phyloP scores from a whole-genome alignment of 768 basidiomycete species.

The Boletus rubescentipes region DNA sequence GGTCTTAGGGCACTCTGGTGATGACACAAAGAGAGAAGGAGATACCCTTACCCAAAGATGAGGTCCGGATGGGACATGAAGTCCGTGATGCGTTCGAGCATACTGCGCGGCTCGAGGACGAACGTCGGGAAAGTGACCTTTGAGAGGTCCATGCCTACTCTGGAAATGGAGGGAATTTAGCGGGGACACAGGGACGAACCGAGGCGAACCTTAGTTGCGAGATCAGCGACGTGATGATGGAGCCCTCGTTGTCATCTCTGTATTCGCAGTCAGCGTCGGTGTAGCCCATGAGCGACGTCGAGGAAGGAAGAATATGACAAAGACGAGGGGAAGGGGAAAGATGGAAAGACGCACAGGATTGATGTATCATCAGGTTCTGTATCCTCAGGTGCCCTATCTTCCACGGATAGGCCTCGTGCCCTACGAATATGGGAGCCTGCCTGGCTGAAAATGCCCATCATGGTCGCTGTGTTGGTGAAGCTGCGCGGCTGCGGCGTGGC shows the following conservation, averaged over 20 bases:
- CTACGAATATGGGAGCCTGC: conserved; percentile 62
- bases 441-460: conserved; percentile 81
- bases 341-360: conserved; percentile 64
- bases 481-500: conserved; percentile 29
- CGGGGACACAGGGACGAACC: background rate
- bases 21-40: conserved; percentile 11
- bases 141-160: conserved; percentile 95
- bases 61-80: conserved; percentile 99
- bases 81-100: conserved; percentile 98
- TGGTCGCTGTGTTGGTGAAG: conserved; percentile 33
- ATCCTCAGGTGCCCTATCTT: conserved; percentile 75
- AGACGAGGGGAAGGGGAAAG: conserved; percentile 32
- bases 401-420: conserved; percentile 66
- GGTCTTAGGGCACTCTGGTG: conserved; percentile 23
- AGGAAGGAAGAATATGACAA: conserved; percentile 4
- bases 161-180: conserved; percentile 31
- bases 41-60: conserved; percentile 76
- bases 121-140: conserved; percentile 94
- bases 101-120: conserved; percentile 94
- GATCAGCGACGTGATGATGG: conserved; percentile 82
- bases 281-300: conserved; percentile 28
- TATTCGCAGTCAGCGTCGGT: conserved; percentile 35
- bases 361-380: conserved; percentile 88
- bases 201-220: conserved; percentile 75
- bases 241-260: conserved; percentile 93